Evolutionary conservation across 2,329 filamentous ascomycete genomes (phyloP), one percentile per base, ranked within the genome.

Genomic region (Botryotinia narcissicola): DNA sequence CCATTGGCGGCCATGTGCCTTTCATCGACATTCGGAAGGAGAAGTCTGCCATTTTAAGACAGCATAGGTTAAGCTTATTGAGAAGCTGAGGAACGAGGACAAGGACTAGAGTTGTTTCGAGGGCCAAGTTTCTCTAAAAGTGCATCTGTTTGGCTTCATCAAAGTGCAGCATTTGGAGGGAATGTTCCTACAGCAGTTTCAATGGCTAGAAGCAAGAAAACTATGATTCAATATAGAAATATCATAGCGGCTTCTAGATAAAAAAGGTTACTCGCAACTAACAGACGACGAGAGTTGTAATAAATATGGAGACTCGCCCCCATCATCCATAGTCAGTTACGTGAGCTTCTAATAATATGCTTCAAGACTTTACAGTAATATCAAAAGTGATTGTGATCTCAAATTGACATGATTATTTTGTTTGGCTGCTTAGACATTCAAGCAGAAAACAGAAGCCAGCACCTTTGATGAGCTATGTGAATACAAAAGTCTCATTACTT

Each of bases 161-260:
- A 14, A 4, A 54, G 22, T 25, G 5, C 5, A n/a, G 4, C 4
- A n/a, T 3, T 54, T 54, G 25, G 1, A n/a, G 25, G 0, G 12
- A n/a, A n/a, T n/a, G 0, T 51, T 51, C n/a, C 10, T 5, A 51
- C 10, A 14, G 25, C 4, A 54, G 7, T 16, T n/a, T 6, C 2
- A 54, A 12, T n/a, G 48, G 25, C 25, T 54, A 54, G 48, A 54
- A 14, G 10, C 48, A n/a, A 7, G 14, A n/a, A n/a, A 51, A 51
- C 1, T n/a, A 5, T 8, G 0, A 6, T 51, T 16, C 3, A 14
- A 0, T 12, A n/a, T n/a, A 4, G 48, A 51, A n/a, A 3, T 1
- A 16, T 6, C n/a, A 6, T 16, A 5, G 25, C 5, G 7, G 48
- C 48, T 51, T 3, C 25, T 22, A 54, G 14, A 54, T 7, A 7